Percentiles rank a stretch among this genome's conserved stretches.
These are phyloP conservation scores for Neonectria sp. DNA, from an alignment of 2,329 filamentous ascomycete genomes.

Conservation along the genomic window DNA sequence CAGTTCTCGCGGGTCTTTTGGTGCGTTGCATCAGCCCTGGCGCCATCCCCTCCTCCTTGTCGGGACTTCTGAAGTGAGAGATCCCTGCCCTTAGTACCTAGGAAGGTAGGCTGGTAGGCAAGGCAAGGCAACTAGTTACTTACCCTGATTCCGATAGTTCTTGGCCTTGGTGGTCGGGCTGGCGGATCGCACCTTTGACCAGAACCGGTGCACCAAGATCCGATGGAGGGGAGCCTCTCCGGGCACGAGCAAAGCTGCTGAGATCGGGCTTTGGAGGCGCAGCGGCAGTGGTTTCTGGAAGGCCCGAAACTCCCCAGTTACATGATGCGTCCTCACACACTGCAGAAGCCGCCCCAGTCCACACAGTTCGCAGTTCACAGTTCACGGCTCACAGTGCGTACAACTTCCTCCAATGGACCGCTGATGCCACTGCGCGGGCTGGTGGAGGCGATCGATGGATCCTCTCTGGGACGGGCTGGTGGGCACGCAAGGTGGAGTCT, in stretches of 20 bases:
- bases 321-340: conserved; percentile 13
- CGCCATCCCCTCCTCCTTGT: conserved; percentile 16
- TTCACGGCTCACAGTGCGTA: conserved; percentile 30
- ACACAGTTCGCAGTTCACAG: neutral
- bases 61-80: conserved; percentile 18
- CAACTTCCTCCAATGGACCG: conserved; percentile 1
- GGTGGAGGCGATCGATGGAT: conserved; percentile 27
- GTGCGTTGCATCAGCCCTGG: conserved; percentile 24
- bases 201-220: neutral
- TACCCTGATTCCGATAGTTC: neutral
- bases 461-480: conserved; percentile 13
- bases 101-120: neutral
- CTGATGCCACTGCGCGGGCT: conserved; percentile 18
- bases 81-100: conserved; percentile 6
- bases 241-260: neutral
- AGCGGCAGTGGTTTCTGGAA: conserved; percentile 18
- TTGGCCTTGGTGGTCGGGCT: neutral
- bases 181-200: neutral
- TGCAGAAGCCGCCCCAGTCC: conserved; percentile 17
- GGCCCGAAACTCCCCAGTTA: conserved; percentile 18
- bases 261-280: neutral
- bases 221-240: neutral
- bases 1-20: conserved; percentile 13
- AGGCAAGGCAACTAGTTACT: neutral
- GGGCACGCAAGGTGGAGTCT: conserved; percentile 23